Evolutionary conservation across 352 stramenopile species (phyloP), one percentile per base, ranked within the genome.

Genomic region (Pythium scleroteichum): DNA sequence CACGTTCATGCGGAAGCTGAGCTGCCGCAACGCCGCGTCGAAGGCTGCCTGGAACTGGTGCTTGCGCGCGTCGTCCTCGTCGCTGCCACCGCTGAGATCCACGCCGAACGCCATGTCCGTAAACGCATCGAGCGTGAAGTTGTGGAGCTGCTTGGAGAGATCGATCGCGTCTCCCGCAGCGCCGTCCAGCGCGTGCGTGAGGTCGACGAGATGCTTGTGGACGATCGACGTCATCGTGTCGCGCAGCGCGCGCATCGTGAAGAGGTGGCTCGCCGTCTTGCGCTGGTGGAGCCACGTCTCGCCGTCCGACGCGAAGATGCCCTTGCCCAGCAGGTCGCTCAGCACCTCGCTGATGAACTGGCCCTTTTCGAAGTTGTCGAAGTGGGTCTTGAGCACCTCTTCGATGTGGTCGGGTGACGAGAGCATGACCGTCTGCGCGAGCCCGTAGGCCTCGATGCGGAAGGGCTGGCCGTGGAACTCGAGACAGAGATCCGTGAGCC

Each of bases 181-280:
- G 1, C 49, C 40, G 10, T 65, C 59, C 2, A 86, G 22, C 13
- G 79, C 59, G 0, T 62, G 27, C 16, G 67, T 35, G 35, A 88
- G 53, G 1, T 53, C 42, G 0, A 54, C 41, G 1, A 61, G 48
- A 42, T 86, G 66, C 9, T 60, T 60, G n/a, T 69, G 66, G n/a
- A 86, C 56, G 0, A 41, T 48, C 2, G 44, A 13, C 0, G 66
- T 72, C 75, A 85, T 82, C 20, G 66, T 73, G 14, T 78, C 67
- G 17, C 71, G 55, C 5, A 88, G 27, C 7, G 68, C 23, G 3
- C 64, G 64, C 39, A 60, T 78, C 8, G 79, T 91, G 44, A 96
- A 95, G 22, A 97, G 82, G 44, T 95, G 85, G 46, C 80, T 96
- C 47, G 87, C 83, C 0, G 69, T 85, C 60, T 94, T 94, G 53